Evolutionary conservation across 306 rosid genomes (phyloP).

Genomic region (Quercus aquifolioides): DNA sequence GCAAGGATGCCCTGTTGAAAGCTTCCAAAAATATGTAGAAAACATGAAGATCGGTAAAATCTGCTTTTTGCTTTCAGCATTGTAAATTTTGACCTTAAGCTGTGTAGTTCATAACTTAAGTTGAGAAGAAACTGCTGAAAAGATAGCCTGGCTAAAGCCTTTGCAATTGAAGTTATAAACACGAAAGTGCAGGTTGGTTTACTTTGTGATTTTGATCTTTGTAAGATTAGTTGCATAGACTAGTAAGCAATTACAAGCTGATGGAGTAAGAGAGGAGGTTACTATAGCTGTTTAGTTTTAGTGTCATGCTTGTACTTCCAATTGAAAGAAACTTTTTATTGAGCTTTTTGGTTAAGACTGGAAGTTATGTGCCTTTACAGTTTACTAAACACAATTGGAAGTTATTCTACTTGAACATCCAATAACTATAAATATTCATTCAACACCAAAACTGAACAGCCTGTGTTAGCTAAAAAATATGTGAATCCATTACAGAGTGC

Average conservation of each 20-base stretch:
- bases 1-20: constrained; percentile 28
- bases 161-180: neutral
- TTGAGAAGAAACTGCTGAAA: neutral
- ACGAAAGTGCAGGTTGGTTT: neutral
- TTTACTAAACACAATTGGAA: neutral
- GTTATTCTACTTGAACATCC: neutral
- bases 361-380: neutral
- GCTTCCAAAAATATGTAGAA: constrained; percentile 30
- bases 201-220: neutral
- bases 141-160: neutral
- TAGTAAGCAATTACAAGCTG: neutral
- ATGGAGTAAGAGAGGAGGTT: neutral
- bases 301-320: neutral
- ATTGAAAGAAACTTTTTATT: neutral
- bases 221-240: neutral
- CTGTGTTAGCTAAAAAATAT: constrained; percentile 21
- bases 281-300: neutral
- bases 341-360: neutral
- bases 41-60: constrained; percentile 9
- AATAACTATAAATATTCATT: neutral
- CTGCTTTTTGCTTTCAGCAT: constrained; percentile 11
- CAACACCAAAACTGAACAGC: constrained; percentile 11
- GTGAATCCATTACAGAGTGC: constrained; percentile 31
- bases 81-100: constrained; percentile 20
- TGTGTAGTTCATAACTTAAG: neutral